Percentiles rank a stretch among this genome's conserved stretches.
Evolutionary conservation across 805 yeast species (phyloP).

Genomic region (Schizosaccharomyces lindneri): DNA sequence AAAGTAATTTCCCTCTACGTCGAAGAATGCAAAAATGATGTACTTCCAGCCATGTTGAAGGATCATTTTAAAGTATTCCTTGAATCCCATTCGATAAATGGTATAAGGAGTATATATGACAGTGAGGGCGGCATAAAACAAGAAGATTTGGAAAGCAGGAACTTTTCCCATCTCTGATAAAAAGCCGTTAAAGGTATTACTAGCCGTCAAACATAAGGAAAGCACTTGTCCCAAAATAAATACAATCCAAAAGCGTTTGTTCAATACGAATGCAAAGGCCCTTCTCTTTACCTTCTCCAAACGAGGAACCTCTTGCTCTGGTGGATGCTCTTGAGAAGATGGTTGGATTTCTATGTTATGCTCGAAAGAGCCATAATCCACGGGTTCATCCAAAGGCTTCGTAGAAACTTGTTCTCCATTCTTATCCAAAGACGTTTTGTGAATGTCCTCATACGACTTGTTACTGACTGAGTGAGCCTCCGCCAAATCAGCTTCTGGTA

Average conservation of each 20-base stretch:
- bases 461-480: too few relatives aligned
- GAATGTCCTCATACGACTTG: too few relatives aligned
- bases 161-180: conserved; percentile 17
- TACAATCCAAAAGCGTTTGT: conserved; percentile 18
- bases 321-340: not conserved
- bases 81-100: conserved; percentile 17
- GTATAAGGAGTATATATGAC: conserved; percentile 18
- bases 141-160: conserved; percentile 22
- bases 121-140: conserved; percentile 18
- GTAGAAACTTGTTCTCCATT: too few relatives aligned
- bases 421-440: too few relatives aligned
- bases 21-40: conserved; percentile 20
- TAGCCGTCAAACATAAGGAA: conserved; percentile 19
- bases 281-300: not conserved
- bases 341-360: not conserved
- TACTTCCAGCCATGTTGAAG: conserved; percentile 20
- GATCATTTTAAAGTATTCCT: conserved; percentile 14
- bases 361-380: too few relatives aligned
- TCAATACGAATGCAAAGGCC: conserved; percentile 11
- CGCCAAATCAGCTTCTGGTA: too few relatives aligned
- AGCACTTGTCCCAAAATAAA: conserved; percentile 19
- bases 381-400: too few relatives aligned
- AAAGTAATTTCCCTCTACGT: conserved; percentile 23
- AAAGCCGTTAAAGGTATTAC: conserved; percentile 20
- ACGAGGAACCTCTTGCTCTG: not conserved